Percentiles rank a stretch among this genome's conserved stretches.
These are phyloP conservation scores for Globisporangium takayamanum DNA, from an alignment of 352 stramenopile genomes.

Conservation along the genomic window DNA sequence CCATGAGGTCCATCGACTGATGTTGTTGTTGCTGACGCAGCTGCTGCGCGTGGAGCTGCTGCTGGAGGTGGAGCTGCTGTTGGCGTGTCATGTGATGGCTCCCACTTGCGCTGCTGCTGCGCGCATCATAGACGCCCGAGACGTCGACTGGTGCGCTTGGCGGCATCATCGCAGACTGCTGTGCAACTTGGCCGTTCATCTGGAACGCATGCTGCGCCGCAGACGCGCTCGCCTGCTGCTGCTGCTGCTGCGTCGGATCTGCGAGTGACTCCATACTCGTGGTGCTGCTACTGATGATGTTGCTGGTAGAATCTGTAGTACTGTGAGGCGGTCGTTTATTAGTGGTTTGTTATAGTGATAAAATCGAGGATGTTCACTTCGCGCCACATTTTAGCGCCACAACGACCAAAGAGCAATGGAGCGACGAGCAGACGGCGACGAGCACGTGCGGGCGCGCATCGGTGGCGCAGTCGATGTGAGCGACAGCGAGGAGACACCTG, in stretches of 20 bases:
- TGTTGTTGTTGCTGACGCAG: slow-evolving; percentile 6
- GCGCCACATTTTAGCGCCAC: slow-evolving; percentile 1
- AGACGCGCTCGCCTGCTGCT: neutral
- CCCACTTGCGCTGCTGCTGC: neutral
- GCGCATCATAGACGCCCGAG: slow-evolving; percentile 6
- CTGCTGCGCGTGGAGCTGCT: slow-evolving; percentile 9
- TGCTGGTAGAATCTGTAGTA: too few species aligned
- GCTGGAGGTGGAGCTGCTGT: slow-evolving; percentile 11
- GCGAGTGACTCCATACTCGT: slow-evolving; percentile 6
- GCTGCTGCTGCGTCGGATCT: slow-evolving; percentile 7
- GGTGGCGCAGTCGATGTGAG: slow-evolving; percentile 4
- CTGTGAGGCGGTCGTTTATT: too few species aligned
- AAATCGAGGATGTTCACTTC: too few species aligned
- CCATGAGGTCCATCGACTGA: slow-evolving; percentile 13
- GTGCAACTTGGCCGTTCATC: neutral
- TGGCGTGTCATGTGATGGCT: slow-evolving; percentile 9
- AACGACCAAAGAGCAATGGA: slow-evolving; percentile 1
- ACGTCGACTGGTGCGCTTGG: neutral
- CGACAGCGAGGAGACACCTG: slow-evolving; percentile 8
- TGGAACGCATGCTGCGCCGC: slow-evolving; percentile 6
- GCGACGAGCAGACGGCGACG: slow-evolving; percentile 1
- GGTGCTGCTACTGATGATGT: too few species aligned
- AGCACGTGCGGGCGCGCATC: neutral
- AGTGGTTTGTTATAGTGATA: too few species aligned
- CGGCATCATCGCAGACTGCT: neutral